phyloP scores from a whole-genome alignment of 2,329 filamentous ascomycete species.

The Cladosporium sp. region DNA sequence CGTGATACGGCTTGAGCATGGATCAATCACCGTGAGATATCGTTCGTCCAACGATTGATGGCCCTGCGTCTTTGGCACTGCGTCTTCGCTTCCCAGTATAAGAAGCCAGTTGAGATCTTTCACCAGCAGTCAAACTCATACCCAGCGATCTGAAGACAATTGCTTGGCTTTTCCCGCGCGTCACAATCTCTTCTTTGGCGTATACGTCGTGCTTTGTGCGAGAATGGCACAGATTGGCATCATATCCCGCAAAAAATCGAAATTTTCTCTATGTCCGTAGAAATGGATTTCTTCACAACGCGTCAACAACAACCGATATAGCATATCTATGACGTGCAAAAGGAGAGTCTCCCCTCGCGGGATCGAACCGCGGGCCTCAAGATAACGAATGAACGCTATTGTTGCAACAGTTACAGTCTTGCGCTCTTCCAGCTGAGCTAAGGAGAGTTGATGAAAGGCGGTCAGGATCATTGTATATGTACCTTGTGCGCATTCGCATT shows the following conservation, averaged over 20 bases:
- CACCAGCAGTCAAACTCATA: not conserved
- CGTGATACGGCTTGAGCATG: not conserved
- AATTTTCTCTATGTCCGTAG: not conserved
- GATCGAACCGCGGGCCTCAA: conserved; percentile 8
- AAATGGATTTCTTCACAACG: not conserved
- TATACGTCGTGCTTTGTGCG: not conserved
- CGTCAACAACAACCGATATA: not conserved
- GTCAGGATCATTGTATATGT: too few relatives aligned
- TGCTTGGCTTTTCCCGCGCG: not conserved
- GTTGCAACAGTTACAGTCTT: not conserved
- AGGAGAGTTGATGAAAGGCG: not conserved
- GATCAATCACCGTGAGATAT: not conserved
- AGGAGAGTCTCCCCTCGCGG: not conserved
- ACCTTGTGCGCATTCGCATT: too few relatives aligned
- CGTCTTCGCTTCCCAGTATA: not conserved
- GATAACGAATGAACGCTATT: not conserved
- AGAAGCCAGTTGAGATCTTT: not conserved
- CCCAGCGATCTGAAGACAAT: not conserved
- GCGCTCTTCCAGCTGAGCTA: not conserved
- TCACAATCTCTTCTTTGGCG: not conserved
- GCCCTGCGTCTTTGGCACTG: too few relatives aligned
- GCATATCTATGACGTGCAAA: not conserved
- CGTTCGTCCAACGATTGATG: not conserved
- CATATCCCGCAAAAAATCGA: not conserved
- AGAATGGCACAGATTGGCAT: not conserved